A percentile compares a stretch with the other conserved stretches of the same genome.
These are phyloP conservation scores for Hanseniaspora meyeri DNA, from an alignment of 805 yeast genomes.

Conservation along the genomic window DNA sequence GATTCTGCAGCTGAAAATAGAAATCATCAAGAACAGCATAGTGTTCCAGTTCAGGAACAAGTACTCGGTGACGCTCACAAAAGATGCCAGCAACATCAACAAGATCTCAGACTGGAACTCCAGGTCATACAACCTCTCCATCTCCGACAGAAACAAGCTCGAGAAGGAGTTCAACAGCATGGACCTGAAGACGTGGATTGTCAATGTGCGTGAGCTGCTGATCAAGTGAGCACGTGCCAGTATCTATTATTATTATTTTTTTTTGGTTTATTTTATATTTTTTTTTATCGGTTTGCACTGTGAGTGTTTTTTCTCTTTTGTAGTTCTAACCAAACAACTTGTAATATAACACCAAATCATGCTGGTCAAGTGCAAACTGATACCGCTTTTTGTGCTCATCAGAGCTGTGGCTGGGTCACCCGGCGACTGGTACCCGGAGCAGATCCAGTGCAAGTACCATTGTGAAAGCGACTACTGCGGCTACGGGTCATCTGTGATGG, in stretches of 20 bases:
- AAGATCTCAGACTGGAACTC: conserved; percentile 6
- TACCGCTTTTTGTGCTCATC: neutral
- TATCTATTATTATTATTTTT: no score
- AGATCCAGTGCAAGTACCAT: conserved; percentile 9
- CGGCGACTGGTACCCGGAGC: conserved; percentile 12
- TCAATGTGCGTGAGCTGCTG: conserved; percentile 6
- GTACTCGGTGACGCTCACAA: neutral
- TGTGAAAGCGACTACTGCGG: conserved; percentile 3
- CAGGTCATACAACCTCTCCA: neutral
- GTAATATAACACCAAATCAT: neutral
- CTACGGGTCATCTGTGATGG: neutral
- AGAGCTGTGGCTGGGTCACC: neutral
- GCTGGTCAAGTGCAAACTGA: neutral
- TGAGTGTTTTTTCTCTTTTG: neutral
- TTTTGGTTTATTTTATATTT: no score
- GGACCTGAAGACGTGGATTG: conserved; percentile 7
- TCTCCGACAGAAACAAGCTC: neutral
- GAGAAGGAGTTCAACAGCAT: conserved; percentile 2
- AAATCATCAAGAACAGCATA: neutral
- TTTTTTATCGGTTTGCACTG: no score
- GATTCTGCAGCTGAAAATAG: neutral
- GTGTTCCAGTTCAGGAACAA: neutral
- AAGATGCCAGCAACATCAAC: neutral
- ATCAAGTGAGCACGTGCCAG: no score
- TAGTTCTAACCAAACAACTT: no score